Evolutionary conservation across 768 basidiomycete species (phyloP), one percentile per base, ranked within the genome.

Genomic region (Pleurotus sapidus): DNA sequence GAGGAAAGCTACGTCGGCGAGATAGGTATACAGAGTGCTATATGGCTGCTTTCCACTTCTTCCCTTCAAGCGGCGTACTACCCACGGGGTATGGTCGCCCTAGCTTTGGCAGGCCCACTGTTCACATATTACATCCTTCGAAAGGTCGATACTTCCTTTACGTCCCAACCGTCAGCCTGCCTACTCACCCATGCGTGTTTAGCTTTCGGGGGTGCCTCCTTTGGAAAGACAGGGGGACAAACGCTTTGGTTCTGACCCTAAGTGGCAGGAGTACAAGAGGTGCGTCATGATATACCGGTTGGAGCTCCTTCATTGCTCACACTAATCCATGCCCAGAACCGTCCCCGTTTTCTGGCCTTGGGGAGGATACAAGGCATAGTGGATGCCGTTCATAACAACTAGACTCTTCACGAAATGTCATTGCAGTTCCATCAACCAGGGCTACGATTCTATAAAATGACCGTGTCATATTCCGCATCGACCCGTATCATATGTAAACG

Each of bases 181-280:
- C 25, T 20, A 30, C 23, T 25, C n/a, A 15, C 1, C 38, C 38
- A 18, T 20, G 17, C 12, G 24, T 6, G 62, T 25, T 55, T 62
- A 86, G 79, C 75, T 80, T 4, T 87, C 87, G 5, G 88, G 88
- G 15, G 82, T 91, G n/a, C 89, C 89, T 1, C 81, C 82, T 2
- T 77, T 91, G 15, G 89, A 91, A 72, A 70, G 68, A 47, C 67
- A 76, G 3, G 82, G 77, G 3, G 75, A 88, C 61, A 80, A 81
- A 70, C 83, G 79, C 64, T 86, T 76, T 59, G 79, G 77, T 0
- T 65, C 73, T 15, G 81, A 88, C 63, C 74, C 74, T 0, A 77
- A 77, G 55, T 88, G 83, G 80, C 69, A 77, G 58, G 70, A 79
- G 50, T 88, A 88, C 66, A 87, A 86, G 65, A 70, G 71, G 84